These are phyloP conservation scores for Schizopora paradoxa DNA, from an alignment of 1,284 basidiomycete genomes.

Conservation along the genomic window DNA sequence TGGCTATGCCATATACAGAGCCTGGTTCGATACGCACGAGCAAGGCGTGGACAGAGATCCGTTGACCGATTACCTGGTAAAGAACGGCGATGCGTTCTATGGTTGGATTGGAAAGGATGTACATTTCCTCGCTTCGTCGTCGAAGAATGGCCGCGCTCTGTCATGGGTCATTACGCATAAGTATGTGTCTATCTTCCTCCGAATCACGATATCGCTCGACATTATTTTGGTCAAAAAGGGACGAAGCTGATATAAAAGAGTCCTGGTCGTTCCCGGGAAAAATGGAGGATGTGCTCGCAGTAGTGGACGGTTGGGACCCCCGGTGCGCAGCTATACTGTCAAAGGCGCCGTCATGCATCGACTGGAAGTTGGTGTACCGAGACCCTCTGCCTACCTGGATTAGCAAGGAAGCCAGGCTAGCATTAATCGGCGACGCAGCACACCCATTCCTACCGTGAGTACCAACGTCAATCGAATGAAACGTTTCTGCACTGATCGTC, in stretches of 20 bases:
- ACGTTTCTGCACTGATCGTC: neutral
- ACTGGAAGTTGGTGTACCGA: slow-evolving; percentile 30
- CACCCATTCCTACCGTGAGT: slow-evolving; percentile 28
- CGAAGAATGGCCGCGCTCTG: slow-evolving; percentile 20
- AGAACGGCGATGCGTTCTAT: slow-evolving; percentile 23
- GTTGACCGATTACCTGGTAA: slow-evolving; percentile 21
- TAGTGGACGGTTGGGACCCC: slow-evolving; percentile 28
- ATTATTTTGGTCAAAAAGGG: slow-evolving; percentile 15
- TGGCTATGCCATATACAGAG: slow-evolving; percentile 28
- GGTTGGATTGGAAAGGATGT: slow-evolving; percentile 26
- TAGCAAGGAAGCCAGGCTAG: slow-evolving; percentile 23
- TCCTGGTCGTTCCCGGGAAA: slow-evolving; percentile 25
- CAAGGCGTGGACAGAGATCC: slow-evolving; percentile 25
- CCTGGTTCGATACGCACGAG: slow-evolving; percentile 26
- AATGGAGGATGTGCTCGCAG: slow-evolving; percentile 25
- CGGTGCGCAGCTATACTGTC: slow-evolving; percentile 26
- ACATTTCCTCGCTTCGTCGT: slow-evolving; percentile 25
- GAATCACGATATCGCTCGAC: neutral
- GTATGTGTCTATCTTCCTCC: slow-evolving; percentile 10
- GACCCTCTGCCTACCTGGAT: slow-evolving; percentile 30
- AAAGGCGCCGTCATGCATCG: slow-evolving; percentile 26
- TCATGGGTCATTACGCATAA: slow-evolving; percentile 27
- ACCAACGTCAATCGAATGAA: neutral
- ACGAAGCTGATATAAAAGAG: slow-evolving; percentile 24
- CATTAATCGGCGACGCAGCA: slow-evolving; percentile 29